These are phyloP conservation scores for Solanum ossicruentum DNA, from an alignment of 257 asterid species.

Conservation along the genomic window DNA sequence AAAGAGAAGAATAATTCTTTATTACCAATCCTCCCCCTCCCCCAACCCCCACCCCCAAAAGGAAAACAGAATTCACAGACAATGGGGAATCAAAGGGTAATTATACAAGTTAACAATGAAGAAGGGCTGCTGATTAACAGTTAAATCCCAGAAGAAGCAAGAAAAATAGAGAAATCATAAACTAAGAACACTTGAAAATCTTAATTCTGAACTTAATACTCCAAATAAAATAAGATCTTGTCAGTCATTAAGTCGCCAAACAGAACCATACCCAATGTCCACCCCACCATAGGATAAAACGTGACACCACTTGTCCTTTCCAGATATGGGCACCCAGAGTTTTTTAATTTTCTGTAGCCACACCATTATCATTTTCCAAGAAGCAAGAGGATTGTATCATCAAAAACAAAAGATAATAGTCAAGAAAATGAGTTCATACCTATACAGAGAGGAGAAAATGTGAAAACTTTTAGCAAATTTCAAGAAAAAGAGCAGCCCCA, in stretches of 20 bases:
- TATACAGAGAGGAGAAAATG: not conserved
- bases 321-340: not conserved
- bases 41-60: not conserved
- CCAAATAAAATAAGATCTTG: not conserved
- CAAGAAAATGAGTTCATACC: not conserved
- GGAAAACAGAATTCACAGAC: not conserved
- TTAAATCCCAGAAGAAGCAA: not conserved
- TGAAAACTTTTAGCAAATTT: not conserved
- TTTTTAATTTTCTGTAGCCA: not conserved
- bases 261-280: not conserved
- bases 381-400: not conserved
- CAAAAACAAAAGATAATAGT: not conserved
- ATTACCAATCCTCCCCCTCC: not conserved
- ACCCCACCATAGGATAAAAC: not conserved
- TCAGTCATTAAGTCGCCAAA: not conserved
- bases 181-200: not conserved
- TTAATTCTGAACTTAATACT: not conserved
- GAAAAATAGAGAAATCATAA: not conserved
- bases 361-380: not conserved
- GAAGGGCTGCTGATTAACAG: not conserved
- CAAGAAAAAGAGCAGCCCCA: slow-evolving; percentile 18
- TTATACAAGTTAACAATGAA: not conserved
- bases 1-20: not conserved
- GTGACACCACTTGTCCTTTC: not conserved
- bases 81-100: not conserved